phyloP scores from a whole-genome alignment of 768 basidiomycete genomes.

The Tylopilus plumbeoviolaceoides region DNA sequence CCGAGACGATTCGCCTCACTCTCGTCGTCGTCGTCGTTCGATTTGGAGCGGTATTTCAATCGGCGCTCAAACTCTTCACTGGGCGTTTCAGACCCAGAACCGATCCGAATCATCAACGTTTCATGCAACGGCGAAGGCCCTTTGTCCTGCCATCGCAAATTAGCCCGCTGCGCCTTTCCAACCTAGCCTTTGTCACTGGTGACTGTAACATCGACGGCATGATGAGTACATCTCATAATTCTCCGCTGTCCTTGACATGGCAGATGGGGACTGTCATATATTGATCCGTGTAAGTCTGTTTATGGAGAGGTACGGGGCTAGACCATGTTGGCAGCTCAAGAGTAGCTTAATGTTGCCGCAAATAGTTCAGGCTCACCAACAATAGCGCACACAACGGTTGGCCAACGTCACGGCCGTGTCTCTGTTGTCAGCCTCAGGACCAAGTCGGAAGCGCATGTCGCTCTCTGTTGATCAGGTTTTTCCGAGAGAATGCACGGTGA shows the following conservation, averaged over 20 bases:
- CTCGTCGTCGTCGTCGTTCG: background rate
- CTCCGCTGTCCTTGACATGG: background rate
- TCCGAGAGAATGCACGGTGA: background rate
- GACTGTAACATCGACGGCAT: too few relatives aligned
- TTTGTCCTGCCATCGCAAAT: too few relatives aligned
- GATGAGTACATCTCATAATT: too few relatives aligned
- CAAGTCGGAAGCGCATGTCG: background rate
- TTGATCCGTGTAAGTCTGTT: too few relatives aligned
- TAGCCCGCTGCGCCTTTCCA: too few relatives aligned
- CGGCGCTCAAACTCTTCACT: background rate
- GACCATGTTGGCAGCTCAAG: background rate
- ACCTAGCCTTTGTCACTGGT: too few relatives aligned
- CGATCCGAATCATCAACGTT: background rate
- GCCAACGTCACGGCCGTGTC: background rate
- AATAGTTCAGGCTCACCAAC: background rate
- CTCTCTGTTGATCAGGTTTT: background rate
- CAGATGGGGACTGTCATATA: background rate
- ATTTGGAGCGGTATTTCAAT: background rate
- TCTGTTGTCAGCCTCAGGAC: background rate
- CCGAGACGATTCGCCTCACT: slow-evolving; percentile 2
- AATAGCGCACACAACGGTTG: background rate
- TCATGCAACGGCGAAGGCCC: too few relatives aligned
- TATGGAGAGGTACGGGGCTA: background rate
- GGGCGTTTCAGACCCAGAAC: background rate
- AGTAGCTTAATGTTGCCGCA: background rate